Base-by-base conservation (phyloP, 2,329 filamentous ascomycete genomes). In the Claviceps quebecensis region DNA sequence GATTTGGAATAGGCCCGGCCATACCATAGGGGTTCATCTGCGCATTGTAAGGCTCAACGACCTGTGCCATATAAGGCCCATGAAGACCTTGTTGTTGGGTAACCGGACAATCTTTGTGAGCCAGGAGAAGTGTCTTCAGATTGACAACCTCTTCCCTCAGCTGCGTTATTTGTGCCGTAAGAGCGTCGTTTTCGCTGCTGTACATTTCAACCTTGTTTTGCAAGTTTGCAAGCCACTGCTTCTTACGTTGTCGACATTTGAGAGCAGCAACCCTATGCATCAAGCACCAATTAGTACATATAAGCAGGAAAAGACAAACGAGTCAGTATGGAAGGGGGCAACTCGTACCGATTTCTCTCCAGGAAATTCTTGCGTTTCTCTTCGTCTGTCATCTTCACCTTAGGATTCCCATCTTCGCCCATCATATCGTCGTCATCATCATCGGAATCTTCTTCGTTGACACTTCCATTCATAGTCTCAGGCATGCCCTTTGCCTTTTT, bases 301-400 rank as follows among this genome's bases (percentile, higher is more conserved):
- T 5, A 26, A 40, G 16, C 3, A 29, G 3, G 13, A 23, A 17
- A 14, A 49, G 14, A 9, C 9, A 11, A 34, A 11, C 29, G 29
- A 34, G 4, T 34, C 9, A 34, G 9, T 4, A 22, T 22, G 16
- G 6, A 4, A 41, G 47, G 22, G 19, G 6, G n/a, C 14, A 17
- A 9, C 29, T 7, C 80, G 61, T 80, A 95, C 91, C 91, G 83
- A 67, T 98, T 98, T 29, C 93, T 78, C 64, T 98, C 93, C 2
- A 98, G 74, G 67, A 98, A 98, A 65, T 97, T 98, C 72, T 94
- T 95, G 43, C 93, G 80, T 74, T 98, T 98, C 72, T 98, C 93
- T 63, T 97, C 93, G 52, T 97, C 93, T 0, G 90, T 96, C 88
- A 96, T 95, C 73, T 95, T 96, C 0, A 67, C 63, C 66, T 82